A percentile compares a stretch with the other conserved stretches of the same genome.
Evolutionary conservation across 352 stramenopile species (phyloP).

Genomic region (Phytophthora rubi): DNA sequence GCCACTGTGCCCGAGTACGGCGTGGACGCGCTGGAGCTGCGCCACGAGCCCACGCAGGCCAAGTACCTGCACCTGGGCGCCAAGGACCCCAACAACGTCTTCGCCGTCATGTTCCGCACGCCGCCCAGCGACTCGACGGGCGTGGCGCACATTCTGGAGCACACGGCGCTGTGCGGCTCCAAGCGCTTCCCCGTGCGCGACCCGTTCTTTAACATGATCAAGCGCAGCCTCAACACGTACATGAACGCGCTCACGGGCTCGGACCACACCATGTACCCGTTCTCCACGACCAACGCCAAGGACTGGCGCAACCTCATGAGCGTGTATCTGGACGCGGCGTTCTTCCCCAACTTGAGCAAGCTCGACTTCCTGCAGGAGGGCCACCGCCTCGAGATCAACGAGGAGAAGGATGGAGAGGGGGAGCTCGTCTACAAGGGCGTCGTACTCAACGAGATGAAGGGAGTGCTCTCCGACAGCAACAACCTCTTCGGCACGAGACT

Average conservation of each 20-base stretch:
- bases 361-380: constrained; percentile 86
- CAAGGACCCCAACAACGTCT: constrained; percentile 88
- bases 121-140: constrained; percentile 96
- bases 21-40: constrained; percentile 79
- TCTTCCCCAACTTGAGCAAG: constrained; percentile 92
- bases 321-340: constrained; percentile 98
- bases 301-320: constrained; percentile 98
- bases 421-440: constrained; percentile 91
- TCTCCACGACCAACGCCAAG: constrained; percentile 96
- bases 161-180: constrained; percentile 94
- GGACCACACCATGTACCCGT: constrained; percentile 99
- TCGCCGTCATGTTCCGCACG: constrained; percentile 97
- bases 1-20: constrained; percentile 81
- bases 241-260: constrained; percentile 99
- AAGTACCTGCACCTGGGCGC: constrained; percentile 85
- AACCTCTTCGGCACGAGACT: constrained; percentile 91
- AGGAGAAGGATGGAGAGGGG: constrained; percentile 41
- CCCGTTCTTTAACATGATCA: constrained; percentile 99
- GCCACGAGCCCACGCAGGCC: constrained; percentile 74
- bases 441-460: constrained; percentile 99
- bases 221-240: constrained; percentile 98
- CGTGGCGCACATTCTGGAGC: constrained; percentile 98
- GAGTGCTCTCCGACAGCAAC: constrained; percentile 95
- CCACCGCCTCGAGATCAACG: constrained; percentile 69
- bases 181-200: constrained; percentile 98